These are phyloP conservation scores for Emergomyces pasteurianus DNA, from an alignment of 2,329 filamentous ascomycete genomes.

Conservation along the genomic window DNA sequence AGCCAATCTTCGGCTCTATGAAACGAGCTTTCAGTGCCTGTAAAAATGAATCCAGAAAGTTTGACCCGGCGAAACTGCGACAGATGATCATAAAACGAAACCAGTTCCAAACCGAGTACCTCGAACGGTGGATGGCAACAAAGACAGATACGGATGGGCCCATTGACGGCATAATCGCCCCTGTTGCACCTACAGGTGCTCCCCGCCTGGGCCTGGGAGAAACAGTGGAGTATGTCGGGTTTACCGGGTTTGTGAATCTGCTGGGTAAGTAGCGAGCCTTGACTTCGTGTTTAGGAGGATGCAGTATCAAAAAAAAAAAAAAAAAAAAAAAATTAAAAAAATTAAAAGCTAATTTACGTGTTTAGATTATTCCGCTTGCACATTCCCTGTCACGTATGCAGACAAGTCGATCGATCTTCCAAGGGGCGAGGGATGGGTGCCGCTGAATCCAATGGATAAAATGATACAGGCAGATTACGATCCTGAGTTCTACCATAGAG, in stretches of 20 bases:
- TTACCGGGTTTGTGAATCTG: conserved; percentile 18
- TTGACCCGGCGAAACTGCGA: conserved; percentile 19
- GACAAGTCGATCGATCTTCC: conserved; percentile 12
- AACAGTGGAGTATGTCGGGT: conserved; percentile 16
- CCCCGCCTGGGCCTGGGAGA: conserved; percentile 16
- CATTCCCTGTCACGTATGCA: conserved; percentile 13
- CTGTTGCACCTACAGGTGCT: conserved; percentile 9
- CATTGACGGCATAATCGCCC: conserved; percentile 13
- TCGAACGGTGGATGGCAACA: conserved; percentile 14
- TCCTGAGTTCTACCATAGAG: conserved; percentile 20
- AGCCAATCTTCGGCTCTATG: conserved; percentile 16
- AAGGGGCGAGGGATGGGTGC: conserved; percentile 19
- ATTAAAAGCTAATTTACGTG: neutral
- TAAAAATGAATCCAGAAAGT: conserved; percentile 1
- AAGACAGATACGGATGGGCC: conserved; percentile 6
- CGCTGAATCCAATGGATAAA: conserved; percentile 17
- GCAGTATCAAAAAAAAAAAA: neutral
- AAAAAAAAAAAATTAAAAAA: too few relatives aligned
- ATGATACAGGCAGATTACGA: conserved; percentile 18
- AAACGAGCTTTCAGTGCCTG: conserved; percentile 3
- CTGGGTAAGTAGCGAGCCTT: conserved; percentile 13
- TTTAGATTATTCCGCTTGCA: conserved; percentile 17
- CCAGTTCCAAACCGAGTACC: conserved; percentile 13
- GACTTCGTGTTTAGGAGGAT: neutral
- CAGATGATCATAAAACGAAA: conserved; percentile 19